Percentiles rank a stretch among this genome's conserved stretches.
These are phyloP conservation scores for Rhizopogon vinicolor DNA, from an alignment of 768 basidiomycete species.

Conservation along the genomic window DNA sequence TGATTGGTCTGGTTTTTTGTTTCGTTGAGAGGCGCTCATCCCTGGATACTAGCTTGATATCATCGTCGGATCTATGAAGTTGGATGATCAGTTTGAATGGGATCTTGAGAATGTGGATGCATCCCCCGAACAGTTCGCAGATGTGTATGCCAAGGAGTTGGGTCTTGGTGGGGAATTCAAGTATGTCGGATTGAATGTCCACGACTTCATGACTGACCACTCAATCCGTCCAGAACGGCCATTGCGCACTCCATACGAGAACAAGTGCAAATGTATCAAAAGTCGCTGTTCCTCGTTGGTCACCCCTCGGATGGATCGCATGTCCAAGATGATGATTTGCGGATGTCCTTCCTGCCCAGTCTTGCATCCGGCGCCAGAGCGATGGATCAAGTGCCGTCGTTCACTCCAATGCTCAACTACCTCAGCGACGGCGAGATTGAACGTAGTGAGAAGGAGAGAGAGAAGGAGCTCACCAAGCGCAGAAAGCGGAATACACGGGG, in stretches of 20 bases:
- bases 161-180: constrained; percentile 91
- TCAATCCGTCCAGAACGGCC: constrained; percentile 61
- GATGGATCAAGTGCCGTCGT: constrained; percentile 71
- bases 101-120: constrained; percentile 78
- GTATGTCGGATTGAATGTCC: constrained; percentile 39
- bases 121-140: constrained; percentile 91
- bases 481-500: constrained; percentile 82
- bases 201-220: constrained; percentile 8
- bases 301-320: constrained; percentile 77
- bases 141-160: constrained; percentile 79
- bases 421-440: constrained; percentile 89
- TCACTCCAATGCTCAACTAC: constrained; percentile 86
- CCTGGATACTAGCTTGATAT: constrained; percentile 72
- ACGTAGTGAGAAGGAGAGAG: constrained; percentile 85
- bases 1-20: constrained; percentile 16
- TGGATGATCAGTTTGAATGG: constrained; percentile 98
- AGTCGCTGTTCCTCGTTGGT: constrained; percentile 86
- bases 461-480: constrained; percentile 86
- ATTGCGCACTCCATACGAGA: constrained; percentile 95
- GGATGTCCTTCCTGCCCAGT: constrained; percentile 84
- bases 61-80: constrained; percentile 86
- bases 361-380: constrained; percentile 67
- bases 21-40: neutral
- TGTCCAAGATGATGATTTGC: constrained; percentile 87
- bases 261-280: constrained; percentile 88